These are phyloP conservation scores for Rhynchospora tenuis DNA, from an alignment of 176 grass and related monocot genomes.

Conservation along the genomic window DNA sequence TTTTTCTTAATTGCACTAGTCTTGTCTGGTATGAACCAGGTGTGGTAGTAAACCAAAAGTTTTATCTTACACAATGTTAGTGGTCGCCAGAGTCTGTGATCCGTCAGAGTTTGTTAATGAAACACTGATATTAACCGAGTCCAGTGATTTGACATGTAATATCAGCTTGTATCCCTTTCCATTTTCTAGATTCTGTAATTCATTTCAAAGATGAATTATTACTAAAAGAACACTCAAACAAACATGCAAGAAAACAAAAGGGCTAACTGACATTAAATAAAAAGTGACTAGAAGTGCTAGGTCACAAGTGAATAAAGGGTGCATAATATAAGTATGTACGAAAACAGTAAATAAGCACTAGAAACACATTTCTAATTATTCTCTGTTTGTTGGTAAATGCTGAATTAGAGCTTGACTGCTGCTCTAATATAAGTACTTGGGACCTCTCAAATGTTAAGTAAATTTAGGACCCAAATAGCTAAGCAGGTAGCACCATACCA, in stretches of 20 bases:
- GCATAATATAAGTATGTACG: too few species aligned
- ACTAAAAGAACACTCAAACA: not conserved
- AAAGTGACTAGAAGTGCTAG: not conserved
- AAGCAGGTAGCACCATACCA: not conserved
- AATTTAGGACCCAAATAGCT: not conserved
- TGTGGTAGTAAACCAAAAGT: constrained; percentile 1
- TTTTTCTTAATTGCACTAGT: not conserved
- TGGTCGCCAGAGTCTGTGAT: constrained; percentile 45
- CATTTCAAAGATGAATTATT: constrained; percentile 15
- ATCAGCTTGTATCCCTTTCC: constrained; percentile 63
- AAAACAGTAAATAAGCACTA: not conserved
- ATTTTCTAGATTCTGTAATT: constrained; percentile 76
- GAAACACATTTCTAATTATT: not conserved
- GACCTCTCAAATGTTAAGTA: not conserved
- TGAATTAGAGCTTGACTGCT: not conserved
- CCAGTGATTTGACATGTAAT: constrained; percentile 48
- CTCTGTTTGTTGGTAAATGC: not conserved
- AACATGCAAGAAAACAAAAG: constrained; percentile 6
- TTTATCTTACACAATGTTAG: constrained; percentile 45
- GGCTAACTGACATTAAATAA: not conserved
- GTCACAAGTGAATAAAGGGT: not conserved
- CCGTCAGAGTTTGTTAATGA: constrained; percentile 61
- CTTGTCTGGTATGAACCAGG: not conserved
- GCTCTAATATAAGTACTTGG: not conserved
- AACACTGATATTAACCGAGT: constrained; percentile 36